Base-by-base conservation (phyloP, 768 basidiomycete genomes). In the Baorangia bicolor region DNA sequence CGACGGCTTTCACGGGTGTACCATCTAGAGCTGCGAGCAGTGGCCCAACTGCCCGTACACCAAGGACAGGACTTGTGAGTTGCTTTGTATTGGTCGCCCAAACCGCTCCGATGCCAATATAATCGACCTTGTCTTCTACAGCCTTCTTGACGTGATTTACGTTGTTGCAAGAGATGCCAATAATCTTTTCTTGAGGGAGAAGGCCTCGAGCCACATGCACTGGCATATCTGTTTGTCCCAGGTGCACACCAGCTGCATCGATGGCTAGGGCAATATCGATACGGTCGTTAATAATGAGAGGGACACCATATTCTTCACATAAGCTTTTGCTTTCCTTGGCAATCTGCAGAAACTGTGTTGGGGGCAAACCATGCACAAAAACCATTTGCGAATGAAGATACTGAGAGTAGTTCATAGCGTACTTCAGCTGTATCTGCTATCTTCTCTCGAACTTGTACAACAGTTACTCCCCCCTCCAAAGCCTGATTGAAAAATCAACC, bases 401-500 rank as follows among this genome's bases (percentile, higher is more conserved):
- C 1, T 35, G 31, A 49, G 31, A 51, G 47, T n/a, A 9, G 10
- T n/a, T 25, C 35, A 10, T 14, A 8, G 70, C 82, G 63, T 45
- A 89, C 92, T 73, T 94, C 90, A 23, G 80, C 80, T 0, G 93
- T 95, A 57, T 94, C 92, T 0, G 80, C 72, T 12, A 82, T 71
- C 71, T 98, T 98, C 72, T 98, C 95, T 35, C 94, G 81, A 18
- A 96, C 78, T 71, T 97, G 95, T 5, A 97, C 92, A 44, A 95
- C 66, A 2, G 92, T 94, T 1, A 96, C 93, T 3, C 94, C 94
- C 11, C 94, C 94, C 66, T 83, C 75, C 16, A 96, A 75, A 2
- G 93, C 79, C 92, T 94, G 57, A 10, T 35, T 13, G 30, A 31
- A 46, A 31, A 14, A 23, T 58, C 30, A 59, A 21, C 20, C 7